A percentile compares a stretch with the other conserved stretches of the same genome.
Evolutionary conservation across 129 eudicot species (phyloP).

Genomic region (Flaveria robusta): DNA sequence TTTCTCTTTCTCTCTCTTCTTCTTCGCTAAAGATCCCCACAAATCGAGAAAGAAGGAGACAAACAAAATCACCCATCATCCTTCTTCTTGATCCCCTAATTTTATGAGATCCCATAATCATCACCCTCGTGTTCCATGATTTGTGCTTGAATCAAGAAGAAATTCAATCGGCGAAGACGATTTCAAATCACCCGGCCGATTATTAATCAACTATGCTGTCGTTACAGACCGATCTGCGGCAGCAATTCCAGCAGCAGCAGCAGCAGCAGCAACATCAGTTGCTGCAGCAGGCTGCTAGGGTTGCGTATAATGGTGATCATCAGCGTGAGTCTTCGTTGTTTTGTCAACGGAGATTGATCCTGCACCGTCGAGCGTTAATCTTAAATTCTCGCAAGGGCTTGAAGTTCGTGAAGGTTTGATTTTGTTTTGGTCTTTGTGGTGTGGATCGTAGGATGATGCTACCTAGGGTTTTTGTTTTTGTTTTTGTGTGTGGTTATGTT

Average conservation of each 20-base stretch:
- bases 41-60: conserved; percentile 26
- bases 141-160: not conserved
- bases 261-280: conserved; percentile 37
- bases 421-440: not conserved
- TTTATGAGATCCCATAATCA: conserved; percentile 41
- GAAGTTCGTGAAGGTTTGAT: conserved; percentile 53
- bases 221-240: conserved; percentile 71
- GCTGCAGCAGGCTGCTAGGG: conserved; percentile 54
- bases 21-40: conserved; percentile 31
- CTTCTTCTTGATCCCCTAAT: conserved; percentile 10
- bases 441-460: not conserved
- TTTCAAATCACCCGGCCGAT: conserved; percentile 17
- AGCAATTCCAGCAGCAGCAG: conserved; percentile 47
- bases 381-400: conserved; percentile 29
- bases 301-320: conserved; percentile 47
- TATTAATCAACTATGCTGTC: conserved; percentile 52
- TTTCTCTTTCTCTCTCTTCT: conserved; percentile 38
- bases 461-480: conserved; percentile 28
- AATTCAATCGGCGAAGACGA: conserved; percentile 16
- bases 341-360: conserved; percentile 27
- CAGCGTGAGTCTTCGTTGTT: conserved; percentile 50
- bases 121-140: conserved; percentile 39
- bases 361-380: conserved; percentile 18
- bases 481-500: conserved; percentile 23
- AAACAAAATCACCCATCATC: conserved; percentile 11